Evolutionary conservation across 2,329 filamentous ascomycete genomes (phyloP).

Genomic region (Gyromitra esculenta): DNA sequence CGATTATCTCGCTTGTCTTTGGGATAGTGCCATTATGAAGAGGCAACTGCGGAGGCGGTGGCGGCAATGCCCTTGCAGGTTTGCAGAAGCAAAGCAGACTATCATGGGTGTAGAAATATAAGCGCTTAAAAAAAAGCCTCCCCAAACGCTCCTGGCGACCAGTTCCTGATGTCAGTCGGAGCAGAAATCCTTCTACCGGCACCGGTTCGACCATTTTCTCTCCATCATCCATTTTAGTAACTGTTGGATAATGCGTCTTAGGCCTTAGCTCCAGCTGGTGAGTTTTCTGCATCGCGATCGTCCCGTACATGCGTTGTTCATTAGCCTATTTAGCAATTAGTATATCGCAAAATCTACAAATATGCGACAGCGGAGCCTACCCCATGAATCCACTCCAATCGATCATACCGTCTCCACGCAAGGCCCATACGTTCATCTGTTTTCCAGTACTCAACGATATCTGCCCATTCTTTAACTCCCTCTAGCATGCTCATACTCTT

Average conservation of each 20-base stretch:
- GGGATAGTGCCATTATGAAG: slow-evolving; percentile 64
- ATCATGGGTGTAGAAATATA: slow-evolving; percentile 73
- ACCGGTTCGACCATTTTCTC: slow-evolving; percentile 67
- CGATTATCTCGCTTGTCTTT: slow-evolving; percentile 66
- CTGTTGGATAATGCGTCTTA: slow-evolving; percentile 72
- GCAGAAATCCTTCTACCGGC: slow-evolving; percentile 73
- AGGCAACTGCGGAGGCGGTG: slow-evolving; percentile 68
- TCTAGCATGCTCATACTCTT: slow-evolving; percentile 70
- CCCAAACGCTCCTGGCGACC: slow-evolving; percentile 69
- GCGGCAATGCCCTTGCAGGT: slow-evolving; percentile 69
- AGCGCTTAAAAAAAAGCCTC: slow-evolving; percentile 70
- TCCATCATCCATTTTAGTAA: slow-evolving; percentile 60
- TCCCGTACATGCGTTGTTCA: slow-evolving; percentile 75
- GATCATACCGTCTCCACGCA: slow-evolving; percentile 75
- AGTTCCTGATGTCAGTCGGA: slow-evolving; percentile 71
- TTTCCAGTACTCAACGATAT: slow-evolving; percentile 70
- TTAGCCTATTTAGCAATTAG: slow-evolving; percentile 61
- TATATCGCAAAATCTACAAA: not conserved
- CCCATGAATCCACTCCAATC: slow-evolving; percentile 74
- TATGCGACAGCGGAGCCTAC: slow-evolving; percentile 35
- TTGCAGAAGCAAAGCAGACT: slow-evolving; percentile 71
- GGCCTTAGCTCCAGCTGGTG: slow-evolving; percentile 74
- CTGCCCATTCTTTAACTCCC: slow-evolving; percentile 68
- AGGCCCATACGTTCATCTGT: slow-evolving; percentile 70
- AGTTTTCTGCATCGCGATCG: slow-evolving; percentile 72